Percentiles rank a stretch among this genome's conserved stretches.
Evolutionary conservation across 768 basidiomycete genomes (phyloP).

Genomic region (Favolaschia claudopus): DNA sequence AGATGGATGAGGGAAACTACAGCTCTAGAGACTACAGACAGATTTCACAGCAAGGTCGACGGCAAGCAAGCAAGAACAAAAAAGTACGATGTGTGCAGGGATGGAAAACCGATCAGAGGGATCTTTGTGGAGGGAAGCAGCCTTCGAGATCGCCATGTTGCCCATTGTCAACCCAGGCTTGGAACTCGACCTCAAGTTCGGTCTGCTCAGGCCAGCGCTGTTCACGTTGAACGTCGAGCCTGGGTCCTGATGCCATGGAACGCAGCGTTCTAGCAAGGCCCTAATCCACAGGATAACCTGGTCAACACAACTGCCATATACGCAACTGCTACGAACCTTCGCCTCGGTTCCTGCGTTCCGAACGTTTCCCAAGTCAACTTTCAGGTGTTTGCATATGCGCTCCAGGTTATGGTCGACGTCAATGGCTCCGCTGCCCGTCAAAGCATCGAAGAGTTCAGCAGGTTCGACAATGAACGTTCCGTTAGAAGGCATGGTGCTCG

Average conservation of each 20-base stretch:
- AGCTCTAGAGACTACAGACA: constrained; percentile 3
- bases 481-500: constrained; percentile 57
- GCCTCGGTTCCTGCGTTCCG: constrained; percentile 94
- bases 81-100: no score
- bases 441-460: constrained; percentile 74
- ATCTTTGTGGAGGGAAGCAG: constrained; percentile 38
- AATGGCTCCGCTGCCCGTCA: constrained; percentile 61
- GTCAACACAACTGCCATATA: not conserved
- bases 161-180: constrained; percentile 65
- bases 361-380: constrained; percentile 58
- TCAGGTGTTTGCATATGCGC: constrained; percentile 68
- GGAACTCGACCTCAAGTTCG: constrained; percentile 63
- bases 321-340: constrained; percentile 73
- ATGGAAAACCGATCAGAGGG: no score
- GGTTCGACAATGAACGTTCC: constrained; percentile 79
- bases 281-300: constrained; percentile 25
- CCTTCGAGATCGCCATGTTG: constrained; percentile 57
- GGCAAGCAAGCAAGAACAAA: not conserved
- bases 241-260: constrained; percentile 77
- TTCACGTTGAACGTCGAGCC: constrained; percentile 78
- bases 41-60: not conserved
- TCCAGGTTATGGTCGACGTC: constrained; percentile 63
- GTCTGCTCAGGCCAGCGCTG: constrained; percentile 72
- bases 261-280: constrained; percentile 70
- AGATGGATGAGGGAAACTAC: constrained; percentile 2